Conservation (phyloP, 1,139 yeast genomes). For the Lodderomyces theae region DNA sequence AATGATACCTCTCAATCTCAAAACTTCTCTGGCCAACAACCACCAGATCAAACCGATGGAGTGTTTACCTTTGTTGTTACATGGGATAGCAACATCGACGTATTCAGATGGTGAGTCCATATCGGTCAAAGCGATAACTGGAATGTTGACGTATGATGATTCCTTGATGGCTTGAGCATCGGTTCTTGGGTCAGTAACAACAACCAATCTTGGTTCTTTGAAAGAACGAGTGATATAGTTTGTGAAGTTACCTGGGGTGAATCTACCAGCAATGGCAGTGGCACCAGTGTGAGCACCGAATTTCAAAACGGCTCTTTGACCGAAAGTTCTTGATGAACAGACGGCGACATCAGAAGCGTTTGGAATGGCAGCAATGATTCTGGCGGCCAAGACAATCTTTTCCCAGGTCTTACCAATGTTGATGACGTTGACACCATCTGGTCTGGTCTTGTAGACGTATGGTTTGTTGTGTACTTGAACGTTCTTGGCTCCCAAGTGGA, state of each 20-base stretch:
- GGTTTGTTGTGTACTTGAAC: constrained; percentile 99
- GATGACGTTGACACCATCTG: constrained; percentile 99
- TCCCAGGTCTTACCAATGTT: constrained; percentile 99
- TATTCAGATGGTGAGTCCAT: constrained; percentile 98
- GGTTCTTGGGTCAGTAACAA: constrained; percentile 99
- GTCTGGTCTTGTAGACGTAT: constrained; percentile 98
- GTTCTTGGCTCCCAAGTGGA: constrained; percentile 99
- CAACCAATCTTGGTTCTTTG: constrained; percentile 99
- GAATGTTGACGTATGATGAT: constrained; percentile 99
- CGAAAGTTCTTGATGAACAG: constrained; percentile 98
- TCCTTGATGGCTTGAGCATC: constrained; percentile 99
- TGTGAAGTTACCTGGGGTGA: constrained; percentile 99
- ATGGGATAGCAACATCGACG: constrained; percentile 99
- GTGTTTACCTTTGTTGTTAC: constrained; percentile 99
- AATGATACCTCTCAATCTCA: constrained; percentile 97
- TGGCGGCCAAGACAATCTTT: constrained; percentile 99
- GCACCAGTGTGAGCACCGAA: constrained; percentile 99
- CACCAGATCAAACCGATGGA: constrained; percentile 99
- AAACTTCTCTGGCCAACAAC: constrained; percentile 98
- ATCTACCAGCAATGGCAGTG: constrained; percentile 99
- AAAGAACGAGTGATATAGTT: constrained; percentile 99
- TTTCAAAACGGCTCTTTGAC: constrained; percentile 99
- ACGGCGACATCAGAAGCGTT: constrained; percentile 98
- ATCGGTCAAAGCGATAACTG: constrained; percentile 98
- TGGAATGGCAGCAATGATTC: constrained; percentile 99